Base-by-base conservation (phyloP, 805 yeast species). In the Ogataea saltuana region DNA sequence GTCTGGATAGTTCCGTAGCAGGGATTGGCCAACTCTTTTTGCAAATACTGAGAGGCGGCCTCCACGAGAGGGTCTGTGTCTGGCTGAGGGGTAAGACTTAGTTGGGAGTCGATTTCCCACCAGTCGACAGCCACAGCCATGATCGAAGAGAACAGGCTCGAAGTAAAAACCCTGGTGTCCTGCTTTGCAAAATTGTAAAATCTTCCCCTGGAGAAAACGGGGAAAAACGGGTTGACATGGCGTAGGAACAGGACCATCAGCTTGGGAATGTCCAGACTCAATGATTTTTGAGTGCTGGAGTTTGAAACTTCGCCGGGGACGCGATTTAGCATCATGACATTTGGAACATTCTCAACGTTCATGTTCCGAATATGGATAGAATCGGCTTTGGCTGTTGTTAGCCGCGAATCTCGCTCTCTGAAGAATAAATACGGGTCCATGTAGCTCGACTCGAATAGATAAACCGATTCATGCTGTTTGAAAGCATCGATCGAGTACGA, bases 1-100 rank as follows among this genome's bases (percentile, higher is more conserved):
- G 48, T 47, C 26, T 50, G 51, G n/a, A 50, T 33, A 3, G 49
- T 47, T 19, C 49, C 51, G 32, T 50, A 50, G 20, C 50, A 41
- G 2, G 54, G 54, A 22, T 44, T 47, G 2, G 46, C 20, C 33
- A 48, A n/a, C 33, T 47, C 49, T 3, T 27, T 10, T 12, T 34
- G 25, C 12, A 48, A 9, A 2, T 39, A 18, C 8, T 36, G 33
- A 5, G 33, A 11, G 1, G 51, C 40, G 2, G 45, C 29, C 12
- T 44, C 47, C 11, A 42, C 25, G 10, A 50, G 32, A 6, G 33
- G 22, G 3, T 11, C 16, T 5, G 42, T 12, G 13, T 38, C 22
- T n/a, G 54, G 54, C 7, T 29, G 38, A 11, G 47, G 49, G 22
- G 21, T 38, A 21, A 50, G 25, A 26, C 45, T 44, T 12, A 50